Base-by-base conservation (phyloP, 306 rosid genomes). In the Prunus padus region DNA sequence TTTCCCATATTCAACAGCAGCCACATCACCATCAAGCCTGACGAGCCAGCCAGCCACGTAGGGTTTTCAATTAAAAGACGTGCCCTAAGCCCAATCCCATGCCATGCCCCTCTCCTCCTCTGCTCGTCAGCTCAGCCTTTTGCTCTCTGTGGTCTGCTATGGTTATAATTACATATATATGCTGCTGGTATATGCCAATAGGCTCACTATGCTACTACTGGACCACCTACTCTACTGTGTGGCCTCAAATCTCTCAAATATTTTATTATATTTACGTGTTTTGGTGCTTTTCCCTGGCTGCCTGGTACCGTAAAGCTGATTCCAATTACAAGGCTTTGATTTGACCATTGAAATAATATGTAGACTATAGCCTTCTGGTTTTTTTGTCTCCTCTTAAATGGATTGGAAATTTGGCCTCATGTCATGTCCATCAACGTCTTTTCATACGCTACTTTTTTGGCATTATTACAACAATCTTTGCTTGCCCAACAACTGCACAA, bases 351-450 rank as follows among this genome's bases (percentile, higher is more conserved):
- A 55, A 28, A 26, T 13, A 60, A 60, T 13, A 26, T 18, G n/a
- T 26, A 33, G 7, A 8, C 18, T 23, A n/a, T 12, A 40, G 1
- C 15, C 67, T 11, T 23, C 64, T 59, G 67, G 30, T 30, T 71
- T 37, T 9, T 37, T 73, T 73, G 77, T 62, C 51, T 59, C 77
- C 19, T 46, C 19, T 44, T 59, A 57, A 70, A 10, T 51, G 10
- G 66, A 61, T 61, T 61, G 66, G 42, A 14, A 61, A 31, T 64
- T 33, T 37, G 10, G 47, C 18, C 22, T 73, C 77, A 23, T 42
- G 76, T 73, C 77, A 60, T 42, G 77, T 59, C 59, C 71, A 64
- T 64, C 69, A 64, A 33, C 26, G 25, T 64, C 69, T 64, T 30
- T 30, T 16, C 44, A 9, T 8, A 4, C 37, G 7, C 9, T 15